Percentiles rank a stretch among this genome's conserved stretches.
Conservation (phyloP, 1,284 basidiomycete genomes). For the Trametes polyzona region DNA sequence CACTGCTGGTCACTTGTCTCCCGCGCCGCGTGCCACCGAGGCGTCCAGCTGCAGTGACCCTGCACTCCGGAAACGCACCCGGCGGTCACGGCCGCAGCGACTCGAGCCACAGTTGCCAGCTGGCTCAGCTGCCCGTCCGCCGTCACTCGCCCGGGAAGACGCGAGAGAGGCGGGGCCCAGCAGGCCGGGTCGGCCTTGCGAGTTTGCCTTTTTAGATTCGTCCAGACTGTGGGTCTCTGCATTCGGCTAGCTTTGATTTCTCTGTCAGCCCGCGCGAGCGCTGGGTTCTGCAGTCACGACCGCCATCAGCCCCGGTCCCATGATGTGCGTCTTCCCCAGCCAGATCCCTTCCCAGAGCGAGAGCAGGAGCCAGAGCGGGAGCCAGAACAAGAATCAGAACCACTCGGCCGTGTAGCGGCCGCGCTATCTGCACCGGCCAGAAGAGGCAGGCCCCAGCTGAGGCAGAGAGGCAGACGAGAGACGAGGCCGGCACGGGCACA, state of each 20-base stretch:
- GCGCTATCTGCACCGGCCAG: neutral
- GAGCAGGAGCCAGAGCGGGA: too few relatives aligned
- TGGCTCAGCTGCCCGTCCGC: neutral
- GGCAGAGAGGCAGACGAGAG: neutral
- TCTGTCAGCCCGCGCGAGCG: constrained; percentile 19
- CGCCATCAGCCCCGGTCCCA: constrained; percentile 27
- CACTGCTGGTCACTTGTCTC: too few relatives aligned
- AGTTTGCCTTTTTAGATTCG: constrained; percentile 39
- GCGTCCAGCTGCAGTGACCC: too few relatives aligned
- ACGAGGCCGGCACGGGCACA: too few relatives aligned
- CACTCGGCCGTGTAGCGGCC: neutral
- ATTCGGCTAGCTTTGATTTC: constrained; percentile 35
- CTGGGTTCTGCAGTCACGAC: constrained; percentile 24
- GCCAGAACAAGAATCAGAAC: neutral
- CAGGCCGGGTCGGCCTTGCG: constrained; percentile 31
- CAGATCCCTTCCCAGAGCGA: neutral
- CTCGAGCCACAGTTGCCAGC: neutral
- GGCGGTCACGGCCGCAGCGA: neutral
- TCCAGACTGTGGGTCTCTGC: constrained; percentile 35
- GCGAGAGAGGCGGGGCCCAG: neutral
- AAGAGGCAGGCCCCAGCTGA: constrained; percentile 1
- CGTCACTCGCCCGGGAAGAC: neutral
- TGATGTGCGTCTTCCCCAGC: constrained; percentile 28
- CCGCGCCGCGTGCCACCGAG: too few relatives aligned
- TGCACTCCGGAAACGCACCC: neutral